phyloP scores from a whole-genome alignment of 768 basidiomycete species.

The Hypsizygus marmoreus region DNA sequence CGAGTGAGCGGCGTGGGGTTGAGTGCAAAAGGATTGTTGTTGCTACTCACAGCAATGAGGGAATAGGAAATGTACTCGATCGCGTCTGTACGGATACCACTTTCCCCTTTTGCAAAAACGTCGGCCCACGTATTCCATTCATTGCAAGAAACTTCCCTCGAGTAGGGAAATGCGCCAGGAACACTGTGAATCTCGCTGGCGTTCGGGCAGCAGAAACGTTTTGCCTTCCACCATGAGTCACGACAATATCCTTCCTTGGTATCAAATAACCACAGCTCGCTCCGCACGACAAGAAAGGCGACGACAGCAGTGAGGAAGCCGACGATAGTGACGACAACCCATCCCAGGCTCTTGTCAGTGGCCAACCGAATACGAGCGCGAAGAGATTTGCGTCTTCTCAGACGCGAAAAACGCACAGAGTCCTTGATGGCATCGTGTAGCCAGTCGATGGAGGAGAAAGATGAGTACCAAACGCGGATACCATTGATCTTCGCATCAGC shows the following conservation, averaged over 20 bases:
- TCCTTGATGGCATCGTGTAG: conserved; percentile 96
- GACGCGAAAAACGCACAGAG: conserved; percentile 74
- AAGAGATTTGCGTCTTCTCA: conserved; percentile 69
- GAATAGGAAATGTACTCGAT: conserved; percentile 73
- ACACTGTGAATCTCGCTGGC: conserved; percentile 21
- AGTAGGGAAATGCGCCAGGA: background rate
- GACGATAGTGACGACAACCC: conserved; percentile 87
- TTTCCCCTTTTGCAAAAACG: conserved; percentile 38
- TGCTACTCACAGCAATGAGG: conserved; percentile 68
- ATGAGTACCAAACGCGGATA: conserved; percentile 88
- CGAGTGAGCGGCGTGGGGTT: background rate
- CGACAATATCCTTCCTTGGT: conserved; percentile 89
- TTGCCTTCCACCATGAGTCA: conserved; percentile 69
- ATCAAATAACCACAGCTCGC: conserved; percentile 90
- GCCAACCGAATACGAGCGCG: conserved; percentile 64
- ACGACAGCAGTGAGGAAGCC: conserved; percentile 84
- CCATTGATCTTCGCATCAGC: conserved; percentile 77
- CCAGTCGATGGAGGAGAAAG: conserved; percentile 94
- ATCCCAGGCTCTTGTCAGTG: conserved; percentile 80
- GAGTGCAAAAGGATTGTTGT: background rate
- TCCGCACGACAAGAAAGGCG: conserved; percentile 84
- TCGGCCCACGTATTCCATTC: conserved; percentile 81
- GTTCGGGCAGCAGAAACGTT: conserved; percentile 78
- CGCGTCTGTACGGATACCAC: conserved; percentile 39
- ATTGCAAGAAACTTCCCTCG: conserved; percentile 48